Evolutionary conservation across 2,329 filamentous ascomycete species (phyloP), one percentile per base, ranked within the genome.

Genomic region (Alternaria infectoria): DNA sequence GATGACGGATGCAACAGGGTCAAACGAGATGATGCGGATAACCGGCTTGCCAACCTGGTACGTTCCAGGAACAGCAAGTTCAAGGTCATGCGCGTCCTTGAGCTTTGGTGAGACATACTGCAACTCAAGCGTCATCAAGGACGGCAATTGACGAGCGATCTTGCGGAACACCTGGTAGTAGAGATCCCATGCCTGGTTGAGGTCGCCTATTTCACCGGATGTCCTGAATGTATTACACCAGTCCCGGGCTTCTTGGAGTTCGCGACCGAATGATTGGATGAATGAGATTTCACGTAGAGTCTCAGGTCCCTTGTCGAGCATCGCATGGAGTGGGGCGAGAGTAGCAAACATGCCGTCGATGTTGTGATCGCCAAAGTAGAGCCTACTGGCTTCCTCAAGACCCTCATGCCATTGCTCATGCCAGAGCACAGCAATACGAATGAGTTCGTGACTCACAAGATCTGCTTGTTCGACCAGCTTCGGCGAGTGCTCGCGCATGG

Each of bases 351-450:
- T 99, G 75, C 95, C 96, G 65, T 97, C 92, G 47, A 98, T 96
- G 79, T 99, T 97, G 75, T 96, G 91, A 74, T 98, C 95, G 63
- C 95, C 96, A 81, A 99, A 99, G 84, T 98, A 99, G 17, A 99
- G 85, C 57, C 96, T 89, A 30, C 93, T 97, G 1, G 96, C 96
- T 82, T 99, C 96, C 80, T 99, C 96, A 15, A 99, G 86, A 26
- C 92, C 96, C 80, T 99, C 96, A 70, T 99, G 96, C 96, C 96
- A 99, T 69, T 97, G 91, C 76, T 99, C 96, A 76, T 99, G 96
- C 96, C 96, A 99, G 23, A 99, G 81, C 2, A 99, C 95, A 15
- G 96, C 96, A 62, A 99, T 96, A 55, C 96, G 90, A 75, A 99
- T 98, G 59, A 99, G 88, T 79, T 99, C 96, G 75, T 96, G 92